Evolutionary conservation across 768 basidiomycete species (phyloP), one percentile per base, ranked within the genome.

Genomic region (Mycena leptocephala): DNA sequence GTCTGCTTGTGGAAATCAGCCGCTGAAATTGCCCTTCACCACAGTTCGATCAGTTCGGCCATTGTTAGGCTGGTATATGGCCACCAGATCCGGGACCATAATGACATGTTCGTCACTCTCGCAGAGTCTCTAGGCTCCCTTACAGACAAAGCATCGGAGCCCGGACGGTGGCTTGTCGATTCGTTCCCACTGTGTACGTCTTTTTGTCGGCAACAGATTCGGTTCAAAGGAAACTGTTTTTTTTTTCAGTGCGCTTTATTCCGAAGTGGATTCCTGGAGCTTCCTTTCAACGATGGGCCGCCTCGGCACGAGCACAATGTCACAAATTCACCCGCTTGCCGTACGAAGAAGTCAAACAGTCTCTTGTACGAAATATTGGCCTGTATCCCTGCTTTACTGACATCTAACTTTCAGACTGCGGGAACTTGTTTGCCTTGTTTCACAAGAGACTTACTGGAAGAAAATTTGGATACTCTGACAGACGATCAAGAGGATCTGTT

Each of bases 91-190:
- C n/a, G n/a, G n/a, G n/a, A n/a, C n/a, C n/a, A n/a, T n/a, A n/a
- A n/a, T 24, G 61, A 62, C 41, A 41, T 41, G 35, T 62, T 62
- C 9, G 61, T 62, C n/a, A 39, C 61, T 11, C 35, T 62, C 24
- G 61, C 61, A 8, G 61, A 62, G 37, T 39, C 35, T 5, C 24
- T 62, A 24, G 61, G 35, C 35, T 37, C 61, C 18, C 35, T 62
- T 4, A 62, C 61, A 18, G 37, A 39, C 14, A 24, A 37, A n/a
- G 61, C 61, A 7, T 39, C 61, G 35, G 61, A 62, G 32, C 61
- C 61, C 24, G 61, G 61, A 8, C 61, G 61, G 5, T 62, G 61
- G 61, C 61, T 62, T 35, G 61, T 62, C 18, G 61, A 62, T 35
- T 62, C 61, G 0, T 62, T 62, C n/a, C 61, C 61, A 5, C 5